These are phyloP conservation scores for Penicillium sp. DNA, from an alignment of 2,329 filamentous ascomycete species.

Conservation along the genomic window DNA sequence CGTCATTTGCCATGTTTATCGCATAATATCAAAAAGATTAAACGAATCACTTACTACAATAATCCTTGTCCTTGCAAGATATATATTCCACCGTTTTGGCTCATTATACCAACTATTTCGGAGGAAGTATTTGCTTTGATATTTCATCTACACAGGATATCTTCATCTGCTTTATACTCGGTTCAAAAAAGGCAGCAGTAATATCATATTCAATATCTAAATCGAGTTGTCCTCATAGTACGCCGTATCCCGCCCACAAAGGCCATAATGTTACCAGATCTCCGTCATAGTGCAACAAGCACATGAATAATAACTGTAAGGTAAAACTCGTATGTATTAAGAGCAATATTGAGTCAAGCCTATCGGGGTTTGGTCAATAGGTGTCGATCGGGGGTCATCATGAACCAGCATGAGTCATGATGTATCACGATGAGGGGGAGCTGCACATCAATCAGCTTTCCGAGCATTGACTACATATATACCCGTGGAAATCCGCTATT, in stretches of 20 bases:
- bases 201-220: not conserved
- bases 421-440: not conserved
- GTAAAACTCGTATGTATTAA: not conserved
- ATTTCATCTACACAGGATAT: not conserved
- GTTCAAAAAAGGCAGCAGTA: not conserved
- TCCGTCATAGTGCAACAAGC: not conserved
- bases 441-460: not conserved
- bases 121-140: not conserved
- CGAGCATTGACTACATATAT: not conserved
- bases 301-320: no score
- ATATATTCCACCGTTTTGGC: not conserved
- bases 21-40: not conserved
- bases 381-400: not conserved
- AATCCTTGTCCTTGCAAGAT: fast-evolving
- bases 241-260: not conserved
- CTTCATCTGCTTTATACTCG: not conserved
- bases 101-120: not conserved
- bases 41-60: not conserved
- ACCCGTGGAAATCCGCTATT: not conserved
- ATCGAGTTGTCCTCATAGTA: not conserved
- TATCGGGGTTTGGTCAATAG: not conserved
- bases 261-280: not conserved
- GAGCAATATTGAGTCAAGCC: not conserved
- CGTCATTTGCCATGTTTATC: not conserved
- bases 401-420: not conserved